Conservation (phyloP, 345 rosid genomes). For the Eucalyptus regnans region DNA sequence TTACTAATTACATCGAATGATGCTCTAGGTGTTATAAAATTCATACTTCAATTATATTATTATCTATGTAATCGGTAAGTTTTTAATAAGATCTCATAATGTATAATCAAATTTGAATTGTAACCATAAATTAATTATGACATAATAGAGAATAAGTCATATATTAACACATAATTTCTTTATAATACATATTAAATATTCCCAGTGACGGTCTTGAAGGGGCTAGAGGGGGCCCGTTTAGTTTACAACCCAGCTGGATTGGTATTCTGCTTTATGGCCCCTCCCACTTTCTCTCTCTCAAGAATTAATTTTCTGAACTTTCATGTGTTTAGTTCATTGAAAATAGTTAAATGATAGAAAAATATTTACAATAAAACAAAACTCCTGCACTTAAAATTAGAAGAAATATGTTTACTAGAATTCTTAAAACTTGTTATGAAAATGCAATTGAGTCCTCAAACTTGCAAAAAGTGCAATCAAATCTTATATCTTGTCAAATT, state of each 20-base stretch:
- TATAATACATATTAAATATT: too few species aligned
- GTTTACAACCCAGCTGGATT: neutral
- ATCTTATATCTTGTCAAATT: too few species aligned
- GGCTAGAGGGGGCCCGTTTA: neutral
- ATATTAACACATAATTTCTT: too few species aligned
- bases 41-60: neutral
- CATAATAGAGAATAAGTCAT: neutral
- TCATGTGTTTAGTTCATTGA: neutral
- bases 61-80: neutral
- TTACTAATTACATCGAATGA: neutral
- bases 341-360: too few species aligned
- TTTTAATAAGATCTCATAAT: neutral
- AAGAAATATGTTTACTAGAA: rapidly evolving
- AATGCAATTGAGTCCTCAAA: rapidly evolving
- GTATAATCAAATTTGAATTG: too few species aligned
- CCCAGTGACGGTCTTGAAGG: too few species aligned
- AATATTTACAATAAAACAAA: neutral
- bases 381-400: neutral
- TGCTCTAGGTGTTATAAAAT: neutral
- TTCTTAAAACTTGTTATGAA: too few species aligned
- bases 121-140: too few species aligned
- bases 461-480: rapidly evolving
- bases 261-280: neutral
- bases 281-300: neutral
- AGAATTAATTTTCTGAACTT: too few species aligned